A percentile compares a stretch with the other conserved stretches of the same genome.
Conservation (phyloP, 306 rosid species). For the Cicer judaicum region DNA sequence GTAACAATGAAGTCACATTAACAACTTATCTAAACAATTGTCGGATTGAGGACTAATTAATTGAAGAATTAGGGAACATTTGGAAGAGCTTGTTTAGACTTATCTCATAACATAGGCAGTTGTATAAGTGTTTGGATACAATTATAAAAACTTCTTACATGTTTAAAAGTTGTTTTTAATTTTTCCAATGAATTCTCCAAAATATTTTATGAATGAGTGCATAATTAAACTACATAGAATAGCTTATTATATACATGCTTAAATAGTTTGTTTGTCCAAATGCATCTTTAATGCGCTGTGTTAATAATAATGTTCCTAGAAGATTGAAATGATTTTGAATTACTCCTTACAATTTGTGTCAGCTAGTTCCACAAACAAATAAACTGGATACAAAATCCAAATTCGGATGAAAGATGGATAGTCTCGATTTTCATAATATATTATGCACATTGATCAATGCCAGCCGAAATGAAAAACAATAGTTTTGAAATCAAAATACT, state of each 20-base stretch:
- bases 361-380: neutral
- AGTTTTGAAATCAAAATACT: slow-evolving; percentile 50
- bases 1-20: neutral
- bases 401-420: slow-evolving; percentile 13
- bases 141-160: neutral
- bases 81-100: neutral
- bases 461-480: slow-evolving; percentile 26
- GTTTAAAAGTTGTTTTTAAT: neutral
- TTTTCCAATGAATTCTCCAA: slow-evolving; percentile 6
- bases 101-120: neutral
- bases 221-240: neutral
- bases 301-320: slow-evolving; percentile 23
- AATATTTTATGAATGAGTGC: neutral
- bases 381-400: slow-evolving; percentile 20
- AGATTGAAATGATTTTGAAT: neutral
- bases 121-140: neutral
- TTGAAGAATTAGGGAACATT: neutral
- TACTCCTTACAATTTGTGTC: neutral
- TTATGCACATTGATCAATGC: neutral
- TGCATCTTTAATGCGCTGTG: neutral
- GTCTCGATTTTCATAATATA: slow-evolving; percentile 28
- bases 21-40: neutral
- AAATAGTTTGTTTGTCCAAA: neutral
- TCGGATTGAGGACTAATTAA: neutral
- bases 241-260: neutral